These are phyloP conservation scores for Citrus mangshanensis DNA, from an alignment of 345 rosid species.

Conservation along the genomic window DNA sequence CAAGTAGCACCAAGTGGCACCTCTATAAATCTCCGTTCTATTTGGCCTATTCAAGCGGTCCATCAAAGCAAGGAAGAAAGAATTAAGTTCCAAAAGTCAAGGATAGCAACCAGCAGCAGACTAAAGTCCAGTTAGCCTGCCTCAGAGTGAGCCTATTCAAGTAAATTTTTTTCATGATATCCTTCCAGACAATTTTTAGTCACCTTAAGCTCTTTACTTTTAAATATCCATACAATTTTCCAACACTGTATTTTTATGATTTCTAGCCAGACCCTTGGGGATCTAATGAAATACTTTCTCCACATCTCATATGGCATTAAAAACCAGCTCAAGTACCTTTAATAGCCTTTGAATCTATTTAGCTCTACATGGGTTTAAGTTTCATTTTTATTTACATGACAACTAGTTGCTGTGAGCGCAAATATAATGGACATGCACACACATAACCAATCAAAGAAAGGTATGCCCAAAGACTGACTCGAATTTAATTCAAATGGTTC, in stretches of 20 bases:
- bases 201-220: not conserved
- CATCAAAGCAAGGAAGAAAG: slow-evolving; percentile 12
- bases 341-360: not conserved
- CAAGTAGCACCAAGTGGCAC: slow-evolving; percentile 88
- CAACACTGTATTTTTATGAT: not conserved
- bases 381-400: not conserved
- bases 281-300: slow-evolving; percentile 1
- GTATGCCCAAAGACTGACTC: not conserved
- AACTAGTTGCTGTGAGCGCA: not conserved
- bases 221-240: not conserved
- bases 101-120: not conserved
- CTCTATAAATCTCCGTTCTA: slow-evolving; percentile 85
- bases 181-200: not conserved
- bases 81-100: not conserved
- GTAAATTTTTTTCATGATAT: not conserved
- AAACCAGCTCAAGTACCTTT: not conserved
- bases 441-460: not conserved
- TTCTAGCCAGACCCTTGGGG: not conserved
- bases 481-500: not conserved
- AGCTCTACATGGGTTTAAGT: not conserved
- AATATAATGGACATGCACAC: not conserved
- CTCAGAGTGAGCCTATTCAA: not conserved
- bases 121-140: not conserved
- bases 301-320: not conserved
- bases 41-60: slow-evolving; percentile 54